Evolutionary conservation across 1,284 basidiomycete species (phyloP).

Genomic region (Entoloma clypeatum): DNA sequence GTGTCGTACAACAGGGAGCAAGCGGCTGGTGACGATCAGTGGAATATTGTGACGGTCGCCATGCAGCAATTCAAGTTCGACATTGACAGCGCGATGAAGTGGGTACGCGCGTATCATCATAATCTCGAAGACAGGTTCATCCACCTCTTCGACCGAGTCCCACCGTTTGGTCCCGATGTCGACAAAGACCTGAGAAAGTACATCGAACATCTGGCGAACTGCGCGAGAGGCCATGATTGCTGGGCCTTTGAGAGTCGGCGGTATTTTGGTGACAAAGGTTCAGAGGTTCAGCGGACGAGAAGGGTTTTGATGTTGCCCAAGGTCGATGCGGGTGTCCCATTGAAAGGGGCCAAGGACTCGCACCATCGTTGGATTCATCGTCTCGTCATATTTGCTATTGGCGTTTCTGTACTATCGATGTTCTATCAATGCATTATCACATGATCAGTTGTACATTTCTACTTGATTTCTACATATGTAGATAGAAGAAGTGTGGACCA

Average conservation of each 20-base stretch:
- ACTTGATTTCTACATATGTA: too few relatives aligned
- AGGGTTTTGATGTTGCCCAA: slow-evolving; percentile 18
- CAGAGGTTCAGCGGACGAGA: slow-evolving; percentile 26
- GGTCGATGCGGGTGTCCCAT: too few relatives aligned
- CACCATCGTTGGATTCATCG: too few relatives aligned
- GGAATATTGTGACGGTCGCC: slow-evolving; percentile 32
- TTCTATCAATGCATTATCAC: too few relatives aligned
- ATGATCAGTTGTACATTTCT: too few relatives aligned
- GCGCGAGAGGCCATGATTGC: slow-evolving; percentile 28
- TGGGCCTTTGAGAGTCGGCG: slow-evolving; percentile 34
- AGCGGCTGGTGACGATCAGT: slow-evolving; percentile 25
- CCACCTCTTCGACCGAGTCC: slow-evolving; percentile 18
- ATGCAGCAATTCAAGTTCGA: slow-evolving; percentile 28
- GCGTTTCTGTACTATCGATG: too few relatives aligned
- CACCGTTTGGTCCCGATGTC: slow-evolving; percentile 25
- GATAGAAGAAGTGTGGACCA: too few relatives aligned
- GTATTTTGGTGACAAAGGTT: slow-evolving; percentile 30
- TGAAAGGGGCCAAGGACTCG: too few relatives aligned
- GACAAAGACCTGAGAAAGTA: slow-evolving; percentile 27
- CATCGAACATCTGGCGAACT: slow-evolving; percentile 27
- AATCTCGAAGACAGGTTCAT: slow-evolving; percentile 24
- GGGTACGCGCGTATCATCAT: slow-evolving; percentile 25
- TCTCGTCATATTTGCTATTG: too few relatives aligned
- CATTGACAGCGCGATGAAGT: slow-evolving; percentile 26
- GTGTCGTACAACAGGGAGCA: slow-evolving; percentile 33